Evolutionary conservation across 306 rosid species (phyloP), one percentile per base, ranked within the genome.

Genomic region (Neltuma alba): DNA sequence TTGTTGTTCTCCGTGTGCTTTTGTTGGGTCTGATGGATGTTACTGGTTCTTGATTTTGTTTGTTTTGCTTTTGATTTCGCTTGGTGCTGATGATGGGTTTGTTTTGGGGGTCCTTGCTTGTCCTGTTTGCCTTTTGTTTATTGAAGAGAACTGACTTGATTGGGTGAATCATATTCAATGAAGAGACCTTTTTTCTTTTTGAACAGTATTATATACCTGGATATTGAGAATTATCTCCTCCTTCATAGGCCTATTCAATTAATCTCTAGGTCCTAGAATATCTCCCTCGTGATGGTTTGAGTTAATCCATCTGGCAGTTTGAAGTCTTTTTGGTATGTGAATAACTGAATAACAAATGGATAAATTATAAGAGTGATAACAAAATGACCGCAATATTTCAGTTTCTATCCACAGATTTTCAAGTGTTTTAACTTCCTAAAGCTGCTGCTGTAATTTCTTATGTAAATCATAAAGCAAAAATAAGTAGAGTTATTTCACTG

Each of bases 21-120:
- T 21, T 47, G 21, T 36, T 45, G 60, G 13, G 23, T 28, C 28
- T 70, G 38, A 8, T 44, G 40, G 42, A 16, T 48, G 15, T 15
- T 15, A 15, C 75, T 70, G 25, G 14, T 28, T 45, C 40, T 70
- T 36, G 31, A 30, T 62, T 62, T 64, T 9, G 30, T 44, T 69
- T 69, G 13, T 13, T 2, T 25, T 69, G 28, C 28, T 9, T 72
- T 63, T 69, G 34, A 75, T 81, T 68, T 67, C 25, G 55, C 34
- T 55, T 36, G 44, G 55, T 68, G 40, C 18, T 50, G 62, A 28
- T 64, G 71, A 57, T 41, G 61, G 62, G 45, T 8, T 14, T 79
- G 44, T 61, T 61, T 64, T 50, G 52, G 52, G 31, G 42, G 25
- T n/a, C 18, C 9, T 71, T 28, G 44, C 25, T 44, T 70, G 10